A percentile compares a stretch with the other conserved stretches of the same genome.
These are phyloP conservation scores for Penicillium simplicissimum DNA, from an alignment of 495 filamentous ascomycete genomes.

Conservation along the genomic window DNA sequence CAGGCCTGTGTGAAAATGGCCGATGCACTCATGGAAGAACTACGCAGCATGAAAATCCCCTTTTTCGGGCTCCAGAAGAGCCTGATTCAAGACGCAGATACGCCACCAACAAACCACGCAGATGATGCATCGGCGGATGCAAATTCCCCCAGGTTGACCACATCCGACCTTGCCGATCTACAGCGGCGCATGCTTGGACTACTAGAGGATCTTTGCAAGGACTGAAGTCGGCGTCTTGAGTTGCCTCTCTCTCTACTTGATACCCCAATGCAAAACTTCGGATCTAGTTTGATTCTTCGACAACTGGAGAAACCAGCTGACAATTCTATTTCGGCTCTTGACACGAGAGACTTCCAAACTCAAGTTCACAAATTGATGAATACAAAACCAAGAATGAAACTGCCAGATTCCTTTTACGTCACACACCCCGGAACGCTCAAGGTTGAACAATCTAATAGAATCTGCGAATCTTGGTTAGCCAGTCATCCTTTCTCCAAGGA, in stretches of 20 bases:
- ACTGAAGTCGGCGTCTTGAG: slow-evolving; percentile 23
- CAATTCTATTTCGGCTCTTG: neutral
- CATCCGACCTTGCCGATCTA: slow-evolving; percentile 51
- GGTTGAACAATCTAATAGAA: slow-evolving; percentile 4
- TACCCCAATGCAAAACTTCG: neutral
- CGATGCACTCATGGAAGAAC: slow-evolving; percentile 52
- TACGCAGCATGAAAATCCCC: slow-evolving; percentile 60
- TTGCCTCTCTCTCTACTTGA: neutral
- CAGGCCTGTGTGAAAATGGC: slow-evolving; percentile 60
- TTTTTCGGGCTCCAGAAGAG: slow-evolving; percentile 59
- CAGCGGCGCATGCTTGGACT: slow-evolving; percentile 62
- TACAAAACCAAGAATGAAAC: neutral
- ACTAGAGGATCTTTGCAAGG: slow-evolving; percentile 61
- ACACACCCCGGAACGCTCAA: neutral
- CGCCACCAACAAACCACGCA: slow-evolving; percentile 11
- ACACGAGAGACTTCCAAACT: neutral
- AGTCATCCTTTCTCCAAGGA: neutral
- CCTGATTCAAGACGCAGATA: slow-evolving; percentile 33
- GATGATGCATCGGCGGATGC: neutral
- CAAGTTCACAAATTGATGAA: neutral
- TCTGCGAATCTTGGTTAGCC: slow-evolving; percentile 9
- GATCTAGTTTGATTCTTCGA: neutral
- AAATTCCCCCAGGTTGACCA: slow-evolving; percentile 26
- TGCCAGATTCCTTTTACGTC: neutral
- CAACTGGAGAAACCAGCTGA: neutral